A percentile compares a stretch with the other conserved stretches of the same genome.
Evolutionary conservation across 805 yeast genomes (phyloP).

Genomic region (Kazachstania martiniae): DNA sequence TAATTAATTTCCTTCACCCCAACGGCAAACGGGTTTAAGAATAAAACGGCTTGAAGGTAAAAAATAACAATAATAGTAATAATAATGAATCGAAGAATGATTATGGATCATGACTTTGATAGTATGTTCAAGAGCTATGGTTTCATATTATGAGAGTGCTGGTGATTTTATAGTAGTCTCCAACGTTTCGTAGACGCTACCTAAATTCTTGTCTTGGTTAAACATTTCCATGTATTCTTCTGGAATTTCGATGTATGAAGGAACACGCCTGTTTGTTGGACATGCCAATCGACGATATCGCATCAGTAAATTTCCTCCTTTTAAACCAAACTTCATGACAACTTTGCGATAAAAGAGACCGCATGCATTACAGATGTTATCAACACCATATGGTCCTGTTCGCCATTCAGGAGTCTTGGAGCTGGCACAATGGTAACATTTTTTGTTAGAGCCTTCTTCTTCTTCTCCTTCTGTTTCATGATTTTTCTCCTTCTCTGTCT

Average conservation of each 20-base stretch:
- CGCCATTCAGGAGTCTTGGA: constrained; percentile 81
- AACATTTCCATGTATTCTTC: constrained; percentile 3
- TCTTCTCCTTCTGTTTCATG: background rate
- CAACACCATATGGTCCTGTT: constrained; percentile 73
- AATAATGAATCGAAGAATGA: too few species aligned
- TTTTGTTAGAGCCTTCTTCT: background rate
- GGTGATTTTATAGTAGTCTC: too few species aligned
- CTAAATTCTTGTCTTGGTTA: too few species aligned
- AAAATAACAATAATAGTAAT: too few species aligned
- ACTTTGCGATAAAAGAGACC: constrained; percentile 67
- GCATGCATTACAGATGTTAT: constrained; percentile 86
- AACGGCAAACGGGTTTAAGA: too few species aligned
- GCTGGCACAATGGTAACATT: constrained; percentile 4
- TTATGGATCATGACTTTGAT: too few species aligned
- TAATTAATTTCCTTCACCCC: too few species aligned
- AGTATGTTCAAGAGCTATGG: too few species aligned
- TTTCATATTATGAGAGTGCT: too few species aligned
- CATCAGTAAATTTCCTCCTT: constrained; percentile 20
- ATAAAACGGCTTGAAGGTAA: too few species aligned
- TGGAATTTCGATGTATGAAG: constrained; percentile 16
- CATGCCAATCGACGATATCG: constrained; percentile 11
- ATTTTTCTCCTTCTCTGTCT: too few species aligned
- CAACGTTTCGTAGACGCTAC: too few species aligned
- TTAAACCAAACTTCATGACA: constrained; percentile 27
- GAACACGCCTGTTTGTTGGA: constrained; percentile 21